Evolutionary conservation across 1,284 basidiomycete species (phyloP), one percentile per base, ranked within the genome.

Genomic region (Trametes versicolor): DNA sequence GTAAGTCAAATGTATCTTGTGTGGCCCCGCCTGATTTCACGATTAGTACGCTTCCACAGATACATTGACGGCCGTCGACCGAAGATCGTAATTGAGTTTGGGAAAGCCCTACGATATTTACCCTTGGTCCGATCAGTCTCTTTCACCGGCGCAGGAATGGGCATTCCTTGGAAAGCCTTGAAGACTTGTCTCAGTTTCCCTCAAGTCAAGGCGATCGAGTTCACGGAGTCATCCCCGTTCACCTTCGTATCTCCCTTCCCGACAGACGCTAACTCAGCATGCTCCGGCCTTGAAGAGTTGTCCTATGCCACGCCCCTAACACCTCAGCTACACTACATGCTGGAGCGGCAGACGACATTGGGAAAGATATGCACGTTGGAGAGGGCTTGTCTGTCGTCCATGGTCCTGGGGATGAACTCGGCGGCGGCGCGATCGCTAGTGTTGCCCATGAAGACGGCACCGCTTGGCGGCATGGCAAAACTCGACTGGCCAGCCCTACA

Each of bases 81-180:
- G 19, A n/a, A n/a, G 8, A 7, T 4, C 17, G 41, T 19, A 17
- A 17, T 43, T 17, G 41, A 43, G 6, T 43, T 43, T n/a, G 19
- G 17, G 1, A 17, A 7, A 7, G 41, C 19, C 15, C 41, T 43
- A n/a, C 19, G 17, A 17, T n/a, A 19, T 43, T 17, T 43, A 8
- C 41, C 41, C n/a, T 17, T 13, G 6, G 41, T 43, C 15, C 19
- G 19, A 7, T 43, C 41, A n/a, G 17, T 43, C 17, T 4, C 41
- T 4, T 43, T 43, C 41, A n/a, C 15, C 17, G 19, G 19, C 3
- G 19, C 41, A 4, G 19, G 15, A 23, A 37, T 2, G 15, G 53
- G 53, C 23, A 23, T 55, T 13, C 53, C 37, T 10, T 55, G 53
- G 53, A 10, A 25, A 17, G 53, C 39, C 15, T 19, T 55, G 17